Evolutionary conservation across 2,329 filamentous ascomycete genomes (phyloP).

Genomic region (Ascocoryne sarcoides): DNA sequence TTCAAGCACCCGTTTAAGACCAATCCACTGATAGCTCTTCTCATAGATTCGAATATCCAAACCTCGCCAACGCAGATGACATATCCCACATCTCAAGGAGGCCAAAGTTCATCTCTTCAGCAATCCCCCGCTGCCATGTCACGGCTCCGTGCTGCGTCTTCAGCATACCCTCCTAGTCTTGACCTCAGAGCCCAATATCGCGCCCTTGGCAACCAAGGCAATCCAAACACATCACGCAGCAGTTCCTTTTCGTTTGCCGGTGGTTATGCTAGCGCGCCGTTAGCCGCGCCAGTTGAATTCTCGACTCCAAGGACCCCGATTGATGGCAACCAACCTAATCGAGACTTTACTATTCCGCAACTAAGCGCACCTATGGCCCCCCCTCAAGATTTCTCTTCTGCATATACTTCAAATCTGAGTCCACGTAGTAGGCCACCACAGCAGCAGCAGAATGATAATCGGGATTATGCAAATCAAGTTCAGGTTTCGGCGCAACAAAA

Average conservation of each 20-base stretch:
- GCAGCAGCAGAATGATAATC: constrained; percentile 2
- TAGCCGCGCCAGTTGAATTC: constrained; percentile 46
- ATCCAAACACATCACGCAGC: constrained; percentile 19
- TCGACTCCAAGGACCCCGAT: constrained; percentile 37
- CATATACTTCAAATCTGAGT: constrained; percentile 9
- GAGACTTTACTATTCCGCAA: constrained; percentile 44
- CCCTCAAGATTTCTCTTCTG: constrained; percentile 34
- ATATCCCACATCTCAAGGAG: constrained; percentile 36
- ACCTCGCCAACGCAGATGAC: constrained; percentile 40
- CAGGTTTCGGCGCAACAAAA: constrained; percentile 20
- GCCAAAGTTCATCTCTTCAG: constrained; percentile 31
- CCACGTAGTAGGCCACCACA: constrained; percentile 3
- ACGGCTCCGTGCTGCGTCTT: constrained; percentile 41
- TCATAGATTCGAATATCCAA: constrained; percentile 37
- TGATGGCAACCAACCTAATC: constrained; percentile 30
- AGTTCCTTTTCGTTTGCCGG: constrained; percentile 37
- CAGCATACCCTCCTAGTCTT: constrained; percentile 37
- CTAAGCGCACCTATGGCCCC: constrained; percentile 46
- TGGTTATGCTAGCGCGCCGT: constrained; percentile 44
- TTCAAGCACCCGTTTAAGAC: constrained; percentile 15
- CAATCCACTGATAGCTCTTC: constrained; percentile 19
- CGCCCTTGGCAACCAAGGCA: constrained; percentile 28
- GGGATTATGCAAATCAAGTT: constrained; percentile 3
- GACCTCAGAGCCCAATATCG: constrained; percentile 40
- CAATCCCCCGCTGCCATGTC: constrained; percentile 35